Evolutionary conservation across 2,329 filamentous ascomycete genomes (phyloP).

Genomic region (Neofusicoccum laricinum): DNA sequence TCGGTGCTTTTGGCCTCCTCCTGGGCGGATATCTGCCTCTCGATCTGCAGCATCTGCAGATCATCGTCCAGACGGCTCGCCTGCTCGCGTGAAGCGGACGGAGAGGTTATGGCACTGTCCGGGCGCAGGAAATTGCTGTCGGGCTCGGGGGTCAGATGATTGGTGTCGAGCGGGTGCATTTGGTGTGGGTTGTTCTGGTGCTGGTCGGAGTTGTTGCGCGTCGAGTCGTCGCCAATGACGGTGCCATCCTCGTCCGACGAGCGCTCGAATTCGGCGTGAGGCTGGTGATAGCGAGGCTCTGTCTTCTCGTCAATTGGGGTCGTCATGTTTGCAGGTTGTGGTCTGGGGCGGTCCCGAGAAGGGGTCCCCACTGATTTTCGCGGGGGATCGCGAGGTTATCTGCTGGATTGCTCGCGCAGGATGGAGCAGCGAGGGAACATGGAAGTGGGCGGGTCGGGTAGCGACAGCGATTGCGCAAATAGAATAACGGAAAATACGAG

Average conservation of each 20-base stretch:
- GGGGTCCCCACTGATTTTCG: constrained; percentile 14
- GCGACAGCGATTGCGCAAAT: neutral
- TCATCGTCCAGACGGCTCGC: constrained; percentile 64
- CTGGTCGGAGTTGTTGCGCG: constrained; percentile 26
- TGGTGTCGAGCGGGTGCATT: neutral
- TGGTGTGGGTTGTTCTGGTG: neutral
- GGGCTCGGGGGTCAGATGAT: constrained; percentile 23
- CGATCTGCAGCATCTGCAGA: constrained; percentile 61
- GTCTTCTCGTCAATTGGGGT: constrained; percentile 36
- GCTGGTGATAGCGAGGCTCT: constrained; percentile 35
- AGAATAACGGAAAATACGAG: neutral
- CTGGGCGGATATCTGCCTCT: constrained; percentile 55
- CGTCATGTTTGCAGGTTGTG: constrained; percentile 26
- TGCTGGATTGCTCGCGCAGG: neutral
- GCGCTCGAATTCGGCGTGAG: constrained; percentile 19
- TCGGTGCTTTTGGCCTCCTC: constrained; percentile 34
- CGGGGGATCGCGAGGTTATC: constrained; percentile 14
- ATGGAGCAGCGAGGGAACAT: neutral
- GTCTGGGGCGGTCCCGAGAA: no score
- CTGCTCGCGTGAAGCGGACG: constrained; percentile 58
- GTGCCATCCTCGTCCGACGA: constrained; percentile 38
- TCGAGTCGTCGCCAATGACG: constrained; percentile 34
- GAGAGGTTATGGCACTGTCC: constrained; percentile 41
- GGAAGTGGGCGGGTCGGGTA: neutral
- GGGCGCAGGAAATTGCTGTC: constrained; percentile 44